Base-by-base conservation (phyloP, 441 rosid species). In the Adansonia grandidieri region DNA sequence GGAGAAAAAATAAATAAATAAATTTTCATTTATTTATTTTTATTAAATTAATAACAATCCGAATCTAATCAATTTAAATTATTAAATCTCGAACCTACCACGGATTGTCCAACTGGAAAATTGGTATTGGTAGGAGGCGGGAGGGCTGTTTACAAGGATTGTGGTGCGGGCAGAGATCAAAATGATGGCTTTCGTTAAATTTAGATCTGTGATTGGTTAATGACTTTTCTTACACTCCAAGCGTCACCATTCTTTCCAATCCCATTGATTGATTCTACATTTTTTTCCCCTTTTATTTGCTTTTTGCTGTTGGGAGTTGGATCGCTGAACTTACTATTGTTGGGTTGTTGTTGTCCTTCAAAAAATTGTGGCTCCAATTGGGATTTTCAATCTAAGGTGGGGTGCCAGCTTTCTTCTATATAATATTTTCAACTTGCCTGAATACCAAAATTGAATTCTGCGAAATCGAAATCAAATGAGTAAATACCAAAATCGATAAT, bases 191-290 rank as follows among this genome's bases (percentile, higher is more conserved):
- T 13, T 32, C 47, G 28, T 37, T 37, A 42, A 69, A 58, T 71
- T 53, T 77, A 62, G 13, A 48, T 48, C 28, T 10, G 32, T 57
- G 17, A 32, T 60, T 48, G 51, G 42, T 3, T 37, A 40, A 47
- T 74, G 80, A 24, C 86, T 82, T 84, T 74, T 78, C 84, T 76
- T 82, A 13, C 54, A 84, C 88, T 76, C 82, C 84, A 86, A 86
- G 86, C 40, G 80, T 78, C 77, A 62, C 63, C 1, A 37, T 2
- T 56, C 1, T 6, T 6, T 24, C 28, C 28, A 6, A 6, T 1
- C 47, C 3, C 45, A 45, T 32, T 68, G 37, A 45, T 13, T 7
- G 11, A 48, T 63, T 37, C 0, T 19, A n/a, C 45, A 75, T 24
- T 28, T n/a, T n/a, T 15, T 13, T 50, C 11, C 28, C 28, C 28